Evolutionary conservation across 2,329 filamentous ascomycete genomes (phyloP), one percentile per base, ranked within the genome.

Genomic region (Ilyonectria robusta): DNA sequence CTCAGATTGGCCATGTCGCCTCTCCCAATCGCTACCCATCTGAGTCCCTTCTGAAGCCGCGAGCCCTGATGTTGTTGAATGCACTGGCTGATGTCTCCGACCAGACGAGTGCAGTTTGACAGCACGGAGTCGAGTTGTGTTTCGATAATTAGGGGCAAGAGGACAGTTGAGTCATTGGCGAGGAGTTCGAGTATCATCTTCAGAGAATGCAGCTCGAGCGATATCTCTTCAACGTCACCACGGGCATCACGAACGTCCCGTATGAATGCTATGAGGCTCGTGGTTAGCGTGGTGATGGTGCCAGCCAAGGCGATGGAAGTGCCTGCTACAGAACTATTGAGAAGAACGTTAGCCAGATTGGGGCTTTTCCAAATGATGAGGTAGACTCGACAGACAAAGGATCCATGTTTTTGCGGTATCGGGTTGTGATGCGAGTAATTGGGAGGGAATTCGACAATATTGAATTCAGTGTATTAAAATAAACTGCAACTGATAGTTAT

Each of bases 241-340:
- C 46, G 46, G 46, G 21, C 46, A 29, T 56, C 53, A 11, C 35
- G 53, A 5, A 42, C 53, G n/a, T 56, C 53, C 6, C 53, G 33
- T 6, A 56, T 42, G 51, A 55, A 55, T 10, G 21, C 4, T 17
- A 29, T 26, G 1, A 56, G 17, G 53, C 4, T 56, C 8, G 21
- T 42, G 31, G n/a, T 23, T 5, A 37, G 15, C 6, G n/a, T 44
- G 19, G 31, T 9, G 35, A 56, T 42, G 10, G 53, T 23, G 35
- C 31, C 53, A 3, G 35, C 53, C 19, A 55, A 55, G 31, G 51
- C 51, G 31, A 37, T 37, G 33, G 51, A 55, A 29, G 26, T 21
- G 6, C 26, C 33, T 35, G 31, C 51, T 9, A 56, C 13, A 13
- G 53, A 56, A 17, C 53, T 42, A 40, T 40, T 40, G 37, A n/a